Evolutionary conservation across 306 rosid genomes (phyloP).

Genomic region (Cucumis hystrix): DNA sequence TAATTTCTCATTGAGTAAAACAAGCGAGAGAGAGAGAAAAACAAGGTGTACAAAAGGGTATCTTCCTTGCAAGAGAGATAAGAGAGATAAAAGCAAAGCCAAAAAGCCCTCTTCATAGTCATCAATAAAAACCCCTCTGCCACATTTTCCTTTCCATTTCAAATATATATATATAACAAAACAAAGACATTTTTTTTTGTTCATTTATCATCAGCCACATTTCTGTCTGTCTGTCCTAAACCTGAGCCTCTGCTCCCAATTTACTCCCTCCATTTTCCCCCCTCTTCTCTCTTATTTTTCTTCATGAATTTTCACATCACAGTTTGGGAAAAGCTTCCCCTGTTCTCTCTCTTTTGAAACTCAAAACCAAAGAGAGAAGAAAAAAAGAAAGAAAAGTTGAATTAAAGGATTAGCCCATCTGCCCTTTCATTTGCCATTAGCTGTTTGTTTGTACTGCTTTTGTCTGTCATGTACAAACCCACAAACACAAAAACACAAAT

Average conservation of each 20-base stretch:
- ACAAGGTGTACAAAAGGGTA: neutral
- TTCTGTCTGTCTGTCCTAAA: neutral
- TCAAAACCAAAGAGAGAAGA: neutral
- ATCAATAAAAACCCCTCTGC: neutral
- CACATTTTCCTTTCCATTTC: neutral
- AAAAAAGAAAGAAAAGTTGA: neutral
- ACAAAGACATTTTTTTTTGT: neutral
- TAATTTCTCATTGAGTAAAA: neutral
- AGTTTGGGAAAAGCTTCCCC: neutral
- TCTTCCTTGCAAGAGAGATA: neutral
- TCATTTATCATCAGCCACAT: slow-evolving; percentile 3
- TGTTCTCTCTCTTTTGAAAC: neutral
- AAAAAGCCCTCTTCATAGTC: neutral
- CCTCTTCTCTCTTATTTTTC: neutral
- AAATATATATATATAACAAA: neutral
- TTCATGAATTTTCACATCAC: slow-evolving; percentile 6
- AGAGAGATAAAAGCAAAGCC: neutral
- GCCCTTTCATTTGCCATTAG: slow-evolving; percentile 3
- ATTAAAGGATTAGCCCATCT: neutral
- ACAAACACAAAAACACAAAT: slow-evolving; percentile 6
- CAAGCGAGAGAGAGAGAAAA: neutral
- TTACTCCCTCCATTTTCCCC: neutral
- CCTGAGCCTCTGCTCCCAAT: slow-evolving; percentile 4
- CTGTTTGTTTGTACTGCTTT: neutral
- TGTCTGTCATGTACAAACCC: neutral